Evolutionary conservation across 169 alveolate genomes (phyloP).

Genomic region (Plasmodium adleri): DNA sequence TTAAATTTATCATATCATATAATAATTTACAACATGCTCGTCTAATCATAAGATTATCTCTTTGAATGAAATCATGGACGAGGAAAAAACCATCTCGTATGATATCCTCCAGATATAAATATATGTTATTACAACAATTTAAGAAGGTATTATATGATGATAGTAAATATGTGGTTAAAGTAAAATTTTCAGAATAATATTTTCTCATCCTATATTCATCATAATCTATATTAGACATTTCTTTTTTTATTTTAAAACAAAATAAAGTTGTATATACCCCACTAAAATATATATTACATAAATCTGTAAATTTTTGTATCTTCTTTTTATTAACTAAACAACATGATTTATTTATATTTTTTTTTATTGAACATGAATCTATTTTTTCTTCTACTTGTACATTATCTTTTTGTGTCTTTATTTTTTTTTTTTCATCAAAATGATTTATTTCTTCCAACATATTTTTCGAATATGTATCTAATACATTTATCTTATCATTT

Average conservation of each 20-base stretch:
- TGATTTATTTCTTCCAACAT: not conserved
- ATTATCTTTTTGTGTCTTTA: not conserved
- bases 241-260: slow-evolving; percentile 21
- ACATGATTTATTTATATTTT: not conserved
- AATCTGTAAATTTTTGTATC: not conserved
- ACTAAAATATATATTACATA: slow-evolving; percentile 33
- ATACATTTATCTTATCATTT: not conserved
- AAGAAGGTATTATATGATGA: slow-evolving; percentile 48
- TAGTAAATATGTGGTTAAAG: slow-evolving; percentile 21
- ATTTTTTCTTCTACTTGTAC: not conserved
- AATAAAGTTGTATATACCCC: slow-evolving; percentile 22
- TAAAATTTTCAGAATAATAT: slow-evolving; percentile 17
- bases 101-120: slow-evolving; percentile 29
- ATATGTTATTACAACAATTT: slow-evolving; percentile 30
- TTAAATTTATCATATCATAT: slow-evolving; percentile 33
- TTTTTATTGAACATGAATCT: not conserved
- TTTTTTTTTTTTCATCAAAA: not conserved
- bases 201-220: slow-evolving; percentile 51
- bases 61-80: slow-evolving; percentile 16
- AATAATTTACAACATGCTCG: slow-evolving; percentile 29
- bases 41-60: slow-evolving; percentile 10
- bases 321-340: slow-evolving; percentile 7
- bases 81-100: slow-evolving; percentile 33
- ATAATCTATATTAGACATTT: slow-evolving; percentile 19
- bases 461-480: not conserved